These are phyloP conservation scores for Ceratobasidium sp. DNA, from an alignment of 1,284 basidiomycete species.

Conservation along the genomic window DNA sequence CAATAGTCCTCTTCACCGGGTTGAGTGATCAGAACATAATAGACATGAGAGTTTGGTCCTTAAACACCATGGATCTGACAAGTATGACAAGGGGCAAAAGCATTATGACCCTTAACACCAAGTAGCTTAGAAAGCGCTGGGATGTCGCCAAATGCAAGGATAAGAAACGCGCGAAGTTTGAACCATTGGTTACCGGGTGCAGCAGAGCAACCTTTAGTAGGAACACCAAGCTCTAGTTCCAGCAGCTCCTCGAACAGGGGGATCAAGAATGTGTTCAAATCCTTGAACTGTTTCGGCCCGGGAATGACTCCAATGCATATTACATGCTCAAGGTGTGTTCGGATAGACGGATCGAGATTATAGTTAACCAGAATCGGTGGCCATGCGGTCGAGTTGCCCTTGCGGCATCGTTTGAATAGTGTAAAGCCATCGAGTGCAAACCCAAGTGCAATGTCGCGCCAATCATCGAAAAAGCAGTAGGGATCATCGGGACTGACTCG, in stretches of 20 bases:
- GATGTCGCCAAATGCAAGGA: slow-evolving; percentile 29
- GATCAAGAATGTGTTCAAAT: slow-evolving; percentile 10
- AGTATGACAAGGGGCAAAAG: not conserved
- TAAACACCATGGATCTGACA: slow-evolving; percentile 3
- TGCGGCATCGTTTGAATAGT: slow-evolving; percentile 1
- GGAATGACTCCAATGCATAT: slow-evolving; percentile 26
- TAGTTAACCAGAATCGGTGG: slow-evolving; percentile 10
- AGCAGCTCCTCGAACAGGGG: slow-evolving; percentile 20
- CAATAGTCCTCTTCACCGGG: not conserved
- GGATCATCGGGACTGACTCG: not conserved
- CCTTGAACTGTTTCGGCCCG: slow-evolving; percentile 14
- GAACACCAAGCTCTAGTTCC: slow-evolving; percentile 4
- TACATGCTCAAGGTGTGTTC: slow-evolving; percentile 7
- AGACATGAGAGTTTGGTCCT: not conserved
- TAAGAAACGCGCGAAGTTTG: slow-evolving; percentile 4
- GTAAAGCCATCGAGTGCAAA: slow-evolving; percentile 9
- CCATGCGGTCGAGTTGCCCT: not conserved
- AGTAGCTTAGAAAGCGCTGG: slow-evolving; percentile 16
- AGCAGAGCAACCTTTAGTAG: not conserved
- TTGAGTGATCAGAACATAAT: not conserved
- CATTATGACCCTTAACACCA: slow-evolving; percentile 19
- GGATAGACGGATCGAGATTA: slow-evolving; percentile 15
- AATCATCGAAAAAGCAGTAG: slow-evolving; percentile 5
- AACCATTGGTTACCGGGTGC: not conserved
- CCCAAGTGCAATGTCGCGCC: not conserved